These are phyloP conservation scores for Globisporangium cederbergense DNA, from an alignment of 352 stramenopile species.

Conservation along the genomic window DNA sequence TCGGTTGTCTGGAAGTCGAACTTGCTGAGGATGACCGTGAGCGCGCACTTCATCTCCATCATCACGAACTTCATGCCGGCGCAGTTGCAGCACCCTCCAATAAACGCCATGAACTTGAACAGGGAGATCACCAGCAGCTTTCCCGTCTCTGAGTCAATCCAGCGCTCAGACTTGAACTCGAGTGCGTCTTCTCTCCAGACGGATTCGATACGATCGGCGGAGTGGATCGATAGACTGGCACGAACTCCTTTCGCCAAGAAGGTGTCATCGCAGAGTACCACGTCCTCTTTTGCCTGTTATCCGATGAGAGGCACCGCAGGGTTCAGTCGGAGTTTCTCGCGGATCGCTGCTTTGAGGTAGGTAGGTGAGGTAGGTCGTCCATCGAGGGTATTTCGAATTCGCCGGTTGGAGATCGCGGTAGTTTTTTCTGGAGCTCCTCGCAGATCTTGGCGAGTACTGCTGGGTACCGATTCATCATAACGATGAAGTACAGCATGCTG, in stretches of 20 bases:
- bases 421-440: conserved; percentile 33
- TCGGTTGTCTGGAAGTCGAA: background rate
- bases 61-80: conserved; percentile 2
- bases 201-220: conserved; percentile 30
- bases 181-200: conserved; percentile 57
- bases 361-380: conserved; percentile 44
- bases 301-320: conserved; percentile 33
- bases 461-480: conserved; percentile 75
- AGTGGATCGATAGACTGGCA: conserved; percentile 34
- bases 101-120: background rate
- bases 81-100: background rate
- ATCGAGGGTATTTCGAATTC: conserved; percentile 28
- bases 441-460: conserved; percentile 36
- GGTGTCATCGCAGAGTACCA: conserved; percentile 55
- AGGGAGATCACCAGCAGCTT: conserved; percentile 12
- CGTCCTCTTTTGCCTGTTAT: conserved; percentile 28
- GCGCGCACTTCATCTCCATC: conserved; percentile 8
- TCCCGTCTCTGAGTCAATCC: conserved; percentile 38
- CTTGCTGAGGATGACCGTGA: background rate
- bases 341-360: conserved; percentile 62
- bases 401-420: conserved; percentile 26
- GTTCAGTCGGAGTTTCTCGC: conserved; percentile 65
- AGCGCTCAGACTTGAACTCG: conserved; percentile 59
- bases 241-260: conserved; percentile 41
- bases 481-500: conserved; percentile 65